Evolutionary conservation across 768 basidiomycete species (phyloP).

Genomic region (Saitozyma sp.): DNA sequence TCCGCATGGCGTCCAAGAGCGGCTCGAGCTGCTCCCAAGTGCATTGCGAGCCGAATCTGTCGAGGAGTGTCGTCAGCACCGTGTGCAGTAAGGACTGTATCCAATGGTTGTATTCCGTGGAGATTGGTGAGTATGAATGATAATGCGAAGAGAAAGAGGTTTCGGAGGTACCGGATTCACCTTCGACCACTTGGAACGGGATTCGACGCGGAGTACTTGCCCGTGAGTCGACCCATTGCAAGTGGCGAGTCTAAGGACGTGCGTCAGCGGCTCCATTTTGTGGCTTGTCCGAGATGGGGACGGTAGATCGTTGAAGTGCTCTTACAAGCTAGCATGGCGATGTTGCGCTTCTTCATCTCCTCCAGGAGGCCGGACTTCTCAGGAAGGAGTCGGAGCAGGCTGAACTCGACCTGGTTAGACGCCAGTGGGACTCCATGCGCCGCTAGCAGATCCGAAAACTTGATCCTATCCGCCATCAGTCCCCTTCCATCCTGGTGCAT

Average conservation of each 20-base stretch:
- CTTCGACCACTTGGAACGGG: conserved; percentile 42
- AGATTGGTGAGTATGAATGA: neutral
- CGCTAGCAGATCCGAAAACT: conserved; percentile 39
- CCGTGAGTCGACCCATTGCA: conserved; percentile 51
- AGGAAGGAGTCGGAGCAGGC: conserved; percentile 43
- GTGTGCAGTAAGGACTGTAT: neutral
- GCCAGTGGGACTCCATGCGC: conserved; percentile 44
- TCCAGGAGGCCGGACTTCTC: conserved; percentile 46
- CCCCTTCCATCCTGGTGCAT: too few relatives aligned
- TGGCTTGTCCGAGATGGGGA: neutral
- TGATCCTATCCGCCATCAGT: conserved; percentile 19
- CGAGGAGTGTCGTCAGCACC: neutral
- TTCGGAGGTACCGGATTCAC: conserved; percentile 25
- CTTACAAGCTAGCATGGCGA: conserved; percentile 49
- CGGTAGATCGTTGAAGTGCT: neutral
- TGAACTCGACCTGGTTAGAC: conserved; percentile 52
- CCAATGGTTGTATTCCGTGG: neutral
- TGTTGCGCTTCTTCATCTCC: conserved; percentile 47
- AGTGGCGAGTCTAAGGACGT: conserved; percentile 46
- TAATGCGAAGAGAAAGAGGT: too few relatives aligned
- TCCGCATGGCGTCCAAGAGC: conserved; percentile 38
- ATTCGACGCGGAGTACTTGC: conserved; percentile 48
- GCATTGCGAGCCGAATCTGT: conserved; percentile 10
- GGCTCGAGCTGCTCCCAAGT: conserved; percentile 50
- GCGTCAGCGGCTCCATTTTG: neutral